These are phyloP conservation scores for Plantago coronopus DNA, from an alignment of 305 asterid species.

Conservation along the genomic window DNA sequence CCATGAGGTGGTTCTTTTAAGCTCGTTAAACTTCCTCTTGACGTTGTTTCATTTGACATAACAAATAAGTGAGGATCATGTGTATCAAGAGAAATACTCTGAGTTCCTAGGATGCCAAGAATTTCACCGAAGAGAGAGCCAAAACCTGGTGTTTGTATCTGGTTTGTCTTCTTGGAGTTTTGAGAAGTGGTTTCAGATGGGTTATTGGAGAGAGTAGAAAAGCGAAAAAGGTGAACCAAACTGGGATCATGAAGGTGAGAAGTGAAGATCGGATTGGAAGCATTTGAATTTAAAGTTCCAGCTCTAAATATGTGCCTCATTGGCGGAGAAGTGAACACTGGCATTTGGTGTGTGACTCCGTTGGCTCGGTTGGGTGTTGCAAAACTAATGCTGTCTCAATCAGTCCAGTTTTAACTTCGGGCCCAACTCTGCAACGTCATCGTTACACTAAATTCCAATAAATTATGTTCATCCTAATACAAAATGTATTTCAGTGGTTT, in stretches of 20 bases:
- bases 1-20: slow-evolving; percentile 23
- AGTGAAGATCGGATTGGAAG: slow-evolving; percentile 18
- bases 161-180: slow-evolving; percentile 30
- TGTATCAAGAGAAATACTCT: slow-evolving; percentile 25
- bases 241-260: slow-evolving; percentile 21
- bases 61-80: slow-evolving; percentile 27
- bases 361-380: too few species aligned
- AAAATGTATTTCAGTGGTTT: too few species aligned
- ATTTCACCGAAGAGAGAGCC: slow-evolving; percentile 68
- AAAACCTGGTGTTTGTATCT: slow-evolving; percentile 24
- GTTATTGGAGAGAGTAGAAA: slow-evolving; percentile 27
- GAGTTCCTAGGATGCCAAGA: slow-evolving; percentile 56
- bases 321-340: neutral
- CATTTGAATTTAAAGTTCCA: slow-evolving; percentile 24
- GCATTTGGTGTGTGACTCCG: too few species aligned
- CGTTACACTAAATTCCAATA: too few species aligned
- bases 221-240: slow-evolving; percentile 22
- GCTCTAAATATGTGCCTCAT: slow-evolving; percentile 35
- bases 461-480: too few species aligned
- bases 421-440: too few species aligned
- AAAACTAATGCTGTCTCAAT: too few species aligned
- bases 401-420: too few species aligned
- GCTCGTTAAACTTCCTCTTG: slow-evolving; percentile 3
- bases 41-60: slow-evolving; percentile 22
- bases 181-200: slow-evolving; percentile 35